Percentiles rank a stretch among this genome's conserved stretches.
These are phyloP conservation scores for Syzygium malaccense DNA, from an alignment of 441 rosid species.

Conservation along the genomic window DNA sequence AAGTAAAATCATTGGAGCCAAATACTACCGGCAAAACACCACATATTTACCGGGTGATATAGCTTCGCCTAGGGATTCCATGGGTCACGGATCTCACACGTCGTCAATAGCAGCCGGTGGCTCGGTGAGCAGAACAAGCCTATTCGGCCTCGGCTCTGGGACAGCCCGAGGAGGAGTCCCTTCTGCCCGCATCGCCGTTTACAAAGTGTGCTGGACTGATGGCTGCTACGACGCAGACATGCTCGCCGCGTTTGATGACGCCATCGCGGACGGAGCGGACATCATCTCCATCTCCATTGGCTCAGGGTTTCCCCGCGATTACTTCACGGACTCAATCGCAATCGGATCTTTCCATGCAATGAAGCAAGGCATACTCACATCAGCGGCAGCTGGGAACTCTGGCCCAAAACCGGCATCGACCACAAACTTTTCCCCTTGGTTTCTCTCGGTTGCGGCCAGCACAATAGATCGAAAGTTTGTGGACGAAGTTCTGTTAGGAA, in stretches of 20 bases:
- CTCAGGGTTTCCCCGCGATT: neutral
- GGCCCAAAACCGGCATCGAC: constrained; percentile 12
- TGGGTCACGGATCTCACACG: constrained; percentile 51
- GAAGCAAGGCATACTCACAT: constrained; percentile 23
- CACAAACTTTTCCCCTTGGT: constrained; percentile 24
- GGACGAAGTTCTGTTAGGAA: constrained; percentile 21
- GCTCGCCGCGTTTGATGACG: constrained; percentile 41
- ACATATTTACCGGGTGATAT: neutral
- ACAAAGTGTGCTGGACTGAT: constrained; percentile 42
- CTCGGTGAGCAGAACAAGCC: constrained; percentile 22
- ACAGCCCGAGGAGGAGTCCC: constrained; percentile 55
- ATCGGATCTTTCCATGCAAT: constrained; percentile 44
- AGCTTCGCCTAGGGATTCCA: constrained; percentile 30
- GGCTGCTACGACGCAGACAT: constrained; percentile 29
- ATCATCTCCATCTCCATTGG: constrained; percentile 37
- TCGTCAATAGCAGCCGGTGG: constrained; percentile 45
- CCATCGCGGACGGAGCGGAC: constrained; percentile 43
- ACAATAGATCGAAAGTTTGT: constrained; percentile 22
- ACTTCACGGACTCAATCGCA: constrained; percentile 20
- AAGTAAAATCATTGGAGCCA: constrained; percentile 46
- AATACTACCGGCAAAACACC: constrained; percentile 22
- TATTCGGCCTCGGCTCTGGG: constrained; percentile 42
- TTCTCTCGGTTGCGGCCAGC: constrained; percentile 25
- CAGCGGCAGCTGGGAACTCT: constrained; percentile 19
- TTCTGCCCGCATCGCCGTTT: constrained; percentile 38